Evolutionary conservation across 164 flowering plant genomes (phyloP), one percentile per base, ranked within the genome.

Genomic region (Cinnamomum micranthum): DNA sequence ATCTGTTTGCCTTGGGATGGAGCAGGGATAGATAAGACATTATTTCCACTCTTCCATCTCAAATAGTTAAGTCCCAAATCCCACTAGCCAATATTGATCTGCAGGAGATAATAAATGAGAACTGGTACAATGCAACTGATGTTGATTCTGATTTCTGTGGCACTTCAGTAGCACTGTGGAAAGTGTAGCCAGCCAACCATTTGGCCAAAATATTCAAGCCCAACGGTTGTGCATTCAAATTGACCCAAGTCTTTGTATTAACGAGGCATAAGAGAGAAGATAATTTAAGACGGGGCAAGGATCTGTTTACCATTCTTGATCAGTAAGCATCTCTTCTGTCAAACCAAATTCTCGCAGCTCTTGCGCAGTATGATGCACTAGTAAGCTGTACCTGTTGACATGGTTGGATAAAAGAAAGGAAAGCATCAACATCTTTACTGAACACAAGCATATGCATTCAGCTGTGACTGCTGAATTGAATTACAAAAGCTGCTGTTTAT

Each of bases 291-390:
- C 41, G 74, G 47, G 22, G 75, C 9, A 11, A 20, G 5, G 23
- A 51, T 15, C n/a, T 47, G 5, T 70, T 41, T 86, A 91, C 97
- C 97, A 90, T 71, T 88, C 85, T 69, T 92, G 97, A 75, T 92
- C 93, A 60, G 62, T 72, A 70, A 92, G 77, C 93, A 92, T 92
- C 47, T 82, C 90, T 14, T 90, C 90, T 15, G 94, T 89, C 71
- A 92, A 74, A 23, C 94, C 97, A 68, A 89, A 90, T 52, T 81
- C 68, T 72, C 78, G 80, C 35, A 90, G 80, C 83, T 90, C 90
- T 82, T 84, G 87, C 70, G 76, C 85, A 1, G 74, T 84, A 76
- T 92, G 97, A 80, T 92, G 94, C 77, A 88, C 78, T 72, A 82
- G 78, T 72, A 92, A 86, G 81, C 90, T 86, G 83, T 92, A 91